These are phyloP conservation scores for Metschnikowia reukaufii DNA, from an alignment of 805 yeast species.

Conservation along the genomic window DNA sequence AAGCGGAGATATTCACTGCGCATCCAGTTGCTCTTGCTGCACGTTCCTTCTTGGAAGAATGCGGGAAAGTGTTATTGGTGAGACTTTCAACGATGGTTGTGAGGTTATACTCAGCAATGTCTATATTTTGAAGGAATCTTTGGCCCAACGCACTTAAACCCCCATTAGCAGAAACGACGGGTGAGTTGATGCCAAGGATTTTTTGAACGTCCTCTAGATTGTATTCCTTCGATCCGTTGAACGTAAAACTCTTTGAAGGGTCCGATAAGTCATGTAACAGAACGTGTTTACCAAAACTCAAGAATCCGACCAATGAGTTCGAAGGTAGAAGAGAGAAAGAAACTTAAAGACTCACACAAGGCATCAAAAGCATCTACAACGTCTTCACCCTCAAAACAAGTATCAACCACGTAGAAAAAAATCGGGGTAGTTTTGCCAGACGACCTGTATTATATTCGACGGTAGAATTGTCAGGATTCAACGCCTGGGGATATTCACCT, in stretches of 20 bases:
- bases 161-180: slow-evolving; percentile 21
- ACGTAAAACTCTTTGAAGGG: slow-evolving; percentile 30
- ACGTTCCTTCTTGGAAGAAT: slow-evolving; percentile 43
- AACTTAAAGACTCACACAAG: slow-evolving; percentile 49
- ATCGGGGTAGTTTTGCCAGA: slow-evolving; percentile 45
- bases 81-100: slow-evolving; percentile 50
- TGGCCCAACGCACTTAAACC: slow-evolving; percentile 10
- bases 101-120: slow-evolving; percentile 51
- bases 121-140: slow-evolving; percentile 49
- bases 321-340: slow-evolving; percentile 53
- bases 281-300: slow-evolving; percentile 61
- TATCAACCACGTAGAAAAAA: slow-evolving; percentile 57
- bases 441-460: slow-evolving; percentile 51
- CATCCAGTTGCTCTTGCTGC: slow-evolving; percentile 57
- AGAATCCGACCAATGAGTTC: slow-evolving; percentile 54
- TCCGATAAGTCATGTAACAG: slow-evolving; percentile 52
- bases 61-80: slow-evolving; percentile 50
- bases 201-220: slow-evolving; percentile 46
- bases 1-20: slow-evolving; percentile 52
- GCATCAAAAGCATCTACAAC: slow-evolving; percentile 41
- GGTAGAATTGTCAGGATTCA: slow-evolving; percentile 32
- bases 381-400: slow-evolving; percentile 53
- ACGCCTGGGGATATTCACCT: slow-evolving; percentile 37
- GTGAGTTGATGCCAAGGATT: slow-evolving; percentile 45
- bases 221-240: slow-evolving; percentile 59